Evolutionary conservation across 768 basidiomycete species (phyloP).

Genomic region (Trametes villosa): DNA sequence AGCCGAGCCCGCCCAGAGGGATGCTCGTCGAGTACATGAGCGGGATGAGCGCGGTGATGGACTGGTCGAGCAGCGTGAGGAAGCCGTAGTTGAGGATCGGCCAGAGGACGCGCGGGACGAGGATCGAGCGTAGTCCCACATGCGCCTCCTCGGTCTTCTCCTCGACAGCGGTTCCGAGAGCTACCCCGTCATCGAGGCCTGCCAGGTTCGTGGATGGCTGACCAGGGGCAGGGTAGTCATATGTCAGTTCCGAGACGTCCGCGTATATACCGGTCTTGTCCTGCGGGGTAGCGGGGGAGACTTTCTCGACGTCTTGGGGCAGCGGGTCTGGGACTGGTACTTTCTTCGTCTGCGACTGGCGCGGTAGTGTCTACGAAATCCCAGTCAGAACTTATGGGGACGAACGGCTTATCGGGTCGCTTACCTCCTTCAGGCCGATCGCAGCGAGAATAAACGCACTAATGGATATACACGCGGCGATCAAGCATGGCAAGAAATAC

Average conservation of each 20-base stretch:
- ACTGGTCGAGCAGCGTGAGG: slow-evolving; percentile 42
- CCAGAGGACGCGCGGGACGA: slow-evolving; percentile 34
- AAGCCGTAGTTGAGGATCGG: slow-evolving; percentile 45
- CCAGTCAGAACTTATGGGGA: too few relatives aligned
- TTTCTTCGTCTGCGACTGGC: not conserved
- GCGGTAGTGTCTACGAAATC: slow-evolving; percentile 16
- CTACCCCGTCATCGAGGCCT: too few relatives aligned
- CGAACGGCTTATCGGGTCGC: not conserved
- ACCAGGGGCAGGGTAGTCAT: too few relatives aligned
- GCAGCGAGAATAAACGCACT: slow-evolving; percentile 24
- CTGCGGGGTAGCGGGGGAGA: too few relatives aligned
- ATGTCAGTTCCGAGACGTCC: too few relatives aligned
- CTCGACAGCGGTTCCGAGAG: not conserved
- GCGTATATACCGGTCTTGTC: too few relatives aligned
- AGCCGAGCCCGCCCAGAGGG: slow-evolving; percentile 42
- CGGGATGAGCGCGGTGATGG: slow-evolving; percentile 40
- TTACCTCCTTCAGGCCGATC: slow-evolving; percentile 31
- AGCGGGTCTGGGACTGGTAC: too few relatives aligned
- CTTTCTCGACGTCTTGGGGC: too few relatives aligned
- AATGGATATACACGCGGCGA: slow-evolving; percentile 29
- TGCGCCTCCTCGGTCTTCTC: not conserved
- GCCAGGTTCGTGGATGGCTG: too few relatives aligned
- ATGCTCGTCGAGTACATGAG: slow-evolving; percentile 45
- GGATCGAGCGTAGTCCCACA: slow-evolving; percentile 31
- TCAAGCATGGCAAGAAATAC: slow-evolving; percentile 45